Conservation (phyloP, 805 yeast genomes). For the Komagataella mondaviorum region DNA sequence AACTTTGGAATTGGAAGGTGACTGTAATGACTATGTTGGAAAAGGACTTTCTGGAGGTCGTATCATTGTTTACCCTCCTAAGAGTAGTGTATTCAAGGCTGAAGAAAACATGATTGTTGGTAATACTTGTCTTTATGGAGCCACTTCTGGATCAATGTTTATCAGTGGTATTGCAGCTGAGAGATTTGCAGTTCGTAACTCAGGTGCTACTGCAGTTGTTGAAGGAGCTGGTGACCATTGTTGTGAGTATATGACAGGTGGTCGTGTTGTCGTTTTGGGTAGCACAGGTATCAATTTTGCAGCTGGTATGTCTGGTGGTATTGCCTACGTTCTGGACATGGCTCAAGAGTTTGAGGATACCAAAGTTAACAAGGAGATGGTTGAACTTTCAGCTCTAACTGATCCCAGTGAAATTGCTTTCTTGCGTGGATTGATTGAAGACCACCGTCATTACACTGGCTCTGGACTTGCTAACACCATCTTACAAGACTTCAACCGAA, state of each 20-base stretch:
- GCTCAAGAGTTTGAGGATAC: slow-evolving; percentile 74
- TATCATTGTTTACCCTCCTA: slow-evolving; percentile 83
- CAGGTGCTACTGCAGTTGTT: slow-evolving; percentile 94
- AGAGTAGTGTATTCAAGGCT: slow-evolving; percentile 70
- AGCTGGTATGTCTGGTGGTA: slow-evolving; percentile 99
- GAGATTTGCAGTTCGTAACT: slow-evolving; percentile 95
- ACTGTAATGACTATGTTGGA: slow-evolving; percentile 95
- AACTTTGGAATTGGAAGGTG: slow-evolving; percentile 92
- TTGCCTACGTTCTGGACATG: slow-evolving; percentile 89
- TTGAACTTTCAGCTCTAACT: slow-evolving; percentile 60
- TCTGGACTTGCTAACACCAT: slow-evolving; percentile 82
- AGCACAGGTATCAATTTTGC: slow-evolving; percentile 86
- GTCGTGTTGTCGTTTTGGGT: slow-evolving; percentile 89
- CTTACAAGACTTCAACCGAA: slow-evolving; percentile 76
- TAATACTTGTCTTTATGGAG: slow-evolving; percentile 96
- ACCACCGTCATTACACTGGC: slow-evolving; percentile 88
- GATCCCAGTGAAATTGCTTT: slow-evolving; percentile 93
- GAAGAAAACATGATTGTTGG: slow-evolving; percentile 96
- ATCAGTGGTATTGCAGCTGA: slow-evolving; percentile 97
- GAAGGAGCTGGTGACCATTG: slow-evolving; percentile 99
- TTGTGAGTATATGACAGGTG: slow-evolving; percentile 99
- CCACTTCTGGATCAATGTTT: slow-evolving; percentile 89
- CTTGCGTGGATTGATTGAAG: slow-evolving; percentile 85
- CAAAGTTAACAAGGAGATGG: slow-evolving; percentile 69
- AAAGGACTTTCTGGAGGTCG: slow-evolving; percentile 96